A percentile compares a stretch with the other conserved stretches of the same genome.
Evolutionary conservation across 768 basidiomycete genomes (phyloP).

Genomic region (Rhodotorula kratochvilovae): DNA sequence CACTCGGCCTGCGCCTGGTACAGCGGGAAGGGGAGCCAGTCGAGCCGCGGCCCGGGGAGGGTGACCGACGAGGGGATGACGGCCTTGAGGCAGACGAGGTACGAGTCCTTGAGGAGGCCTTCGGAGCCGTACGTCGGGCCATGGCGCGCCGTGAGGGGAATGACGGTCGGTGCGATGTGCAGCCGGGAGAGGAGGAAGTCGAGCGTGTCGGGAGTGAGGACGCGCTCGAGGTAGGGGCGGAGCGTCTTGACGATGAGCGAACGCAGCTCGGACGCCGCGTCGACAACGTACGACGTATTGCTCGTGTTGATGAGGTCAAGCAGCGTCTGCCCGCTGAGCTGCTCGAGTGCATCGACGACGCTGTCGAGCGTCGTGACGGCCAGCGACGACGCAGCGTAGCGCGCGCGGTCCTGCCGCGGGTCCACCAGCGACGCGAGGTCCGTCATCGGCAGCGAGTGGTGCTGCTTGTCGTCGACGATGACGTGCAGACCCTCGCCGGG

Average conservation of each 20-base stretch:
- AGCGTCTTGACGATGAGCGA: slow-evolving; percentile 11
- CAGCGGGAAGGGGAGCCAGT: slow-evolving; percentile 32
- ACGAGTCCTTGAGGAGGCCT: slow-evolving; percentile 24
- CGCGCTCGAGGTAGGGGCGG: slow-evolving; percentile 18
- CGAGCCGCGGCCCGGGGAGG: slow-evolving; percentile 19
- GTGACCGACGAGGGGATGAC: slow-evolving; percentile 29
- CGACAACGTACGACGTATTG: background rate
- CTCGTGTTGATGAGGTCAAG: slow-evolving; percentile 10
- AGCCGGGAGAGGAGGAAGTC: slow-evolving; percentile 21
- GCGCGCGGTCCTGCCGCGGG: background rate
- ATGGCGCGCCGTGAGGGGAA: slow-evolving; percentile 30
- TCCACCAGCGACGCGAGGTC: slow-evolving; percentile 27
- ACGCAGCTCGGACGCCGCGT: background rate
- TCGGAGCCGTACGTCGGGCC: slow-evolving; percentile 19
- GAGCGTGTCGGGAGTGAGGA: background rate
- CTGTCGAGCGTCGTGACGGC: slow-evolving; percentile 1
- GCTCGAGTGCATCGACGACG: background rate
- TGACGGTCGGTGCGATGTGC: slow-evolving; percentile 12
- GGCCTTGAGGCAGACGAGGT: slow-evolving; percentile 31
- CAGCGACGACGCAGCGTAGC: background rate
- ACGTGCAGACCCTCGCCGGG: slow-evolving; percentile 36
- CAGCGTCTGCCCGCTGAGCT: slow-evolving; percentile 19
- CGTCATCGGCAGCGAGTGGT: slow-evolving; percentile 35
- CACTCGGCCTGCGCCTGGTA: slow-evolving; percentile 31
- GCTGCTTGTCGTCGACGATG: slow-evolving; percentile 31